Evolutionary conservation across 2,329 filamentous ascomycete species (phyloP), one percentile per base, ranked within the genome.

Genomic region (Bipolaris victoriae): DNA sequence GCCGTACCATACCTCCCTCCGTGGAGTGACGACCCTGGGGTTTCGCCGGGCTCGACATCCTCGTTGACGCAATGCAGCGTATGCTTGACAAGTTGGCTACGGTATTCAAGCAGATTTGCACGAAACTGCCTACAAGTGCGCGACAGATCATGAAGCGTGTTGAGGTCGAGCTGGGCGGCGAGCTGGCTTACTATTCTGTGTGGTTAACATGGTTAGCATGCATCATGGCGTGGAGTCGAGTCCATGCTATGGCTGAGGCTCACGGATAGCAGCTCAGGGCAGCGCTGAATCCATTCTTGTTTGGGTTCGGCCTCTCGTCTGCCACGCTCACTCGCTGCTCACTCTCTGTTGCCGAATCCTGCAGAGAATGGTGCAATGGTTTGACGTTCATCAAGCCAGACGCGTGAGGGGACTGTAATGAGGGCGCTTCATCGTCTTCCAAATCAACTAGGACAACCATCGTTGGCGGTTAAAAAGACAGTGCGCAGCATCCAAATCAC

Each of bases 41-140:
- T 80, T 16, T 82, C 82, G 62, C 85, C 83, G 29, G 81, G 79
- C 57, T 86, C 64, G 22, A 52, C 72, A 41, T 79, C 77, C 68
- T 96, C 92, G 74, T 92, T 91, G 60, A 82, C 83, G 80, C 94
- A 97, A 61, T 87, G 91, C 49, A 97, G 82, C 1, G 92, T 94
- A 59, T 89, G 87, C 36, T 81, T 82, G 49, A 95, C 82, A 16
- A 97, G 84, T 63, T 90, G 86, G 48, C 81, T 82, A 69, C 91
- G 89, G 76, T 91, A 93, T 67, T 92, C 90, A 41, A 96, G 80
- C 22, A 98, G 84, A 64, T 88, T 90, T 55, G 84, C 83, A 65
- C 90, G 90, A 62, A 96, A 86, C 70, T 90, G 88, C 49, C 89
- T 90, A 75, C 92, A 96, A 53, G 91, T 92, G 52, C 86, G 86